Conservation (phyloP, 805 yeast genomes). For the Monosporozyma aerobia region DNA sequence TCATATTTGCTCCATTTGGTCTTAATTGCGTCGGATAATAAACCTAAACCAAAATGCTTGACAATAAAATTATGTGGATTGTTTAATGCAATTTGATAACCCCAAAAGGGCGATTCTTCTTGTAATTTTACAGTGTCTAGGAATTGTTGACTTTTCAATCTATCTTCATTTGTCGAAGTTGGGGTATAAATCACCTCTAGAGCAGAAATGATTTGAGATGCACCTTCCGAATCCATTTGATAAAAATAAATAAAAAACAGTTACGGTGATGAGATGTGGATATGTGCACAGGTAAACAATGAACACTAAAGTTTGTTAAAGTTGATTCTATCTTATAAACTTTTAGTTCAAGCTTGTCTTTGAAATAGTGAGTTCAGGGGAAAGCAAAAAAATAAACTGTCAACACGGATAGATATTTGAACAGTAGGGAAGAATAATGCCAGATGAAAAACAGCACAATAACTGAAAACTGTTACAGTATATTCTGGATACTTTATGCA, state of each 20-base stretch:
- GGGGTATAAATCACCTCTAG: slow-evolving; percentile 66
- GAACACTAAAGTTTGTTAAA: background rate
- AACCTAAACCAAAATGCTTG: slow-evolving; percentile 81
- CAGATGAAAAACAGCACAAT: background rate
- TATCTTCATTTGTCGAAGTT: slow-evolving; percentile 46
- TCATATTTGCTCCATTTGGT: slow-evolving; percentile 46
- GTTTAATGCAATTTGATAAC: slow-evolving; percentile 69
- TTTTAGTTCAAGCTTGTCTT: background rate
- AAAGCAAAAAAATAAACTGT: background rate
- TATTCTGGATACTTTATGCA: background rate
- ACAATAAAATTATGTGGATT: slow-evolving; percentile 57
- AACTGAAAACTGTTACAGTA: background rate
- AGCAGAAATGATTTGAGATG: slow-evolving; percentile 67
- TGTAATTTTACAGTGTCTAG: slow-evolving; percentile 67
- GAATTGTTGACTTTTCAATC: slow-evolving; percentile 52
- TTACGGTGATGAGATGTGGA: background rate
- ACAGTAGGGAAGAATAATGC: background rate
- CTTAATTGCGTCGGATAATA: slow-evolving; percentile 65
- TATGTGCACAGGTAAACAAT: background rate
- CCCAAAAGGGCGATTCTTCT: slow-evolving; percentile 86
- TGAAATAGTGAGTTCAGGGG: background rate
- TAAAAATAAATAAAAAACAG: background rate
- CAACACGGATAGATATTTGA: background rate
- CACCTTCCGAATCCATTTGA: slow-evolving; percentile 56
- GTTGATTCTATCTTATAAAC: background rate